Percentiles rank a stretch among this genome's conserved stretches.
phyloP scores from a whole-genome alignment of 108 stramenopile species.

The Skeletonema marinoi region DNA sequence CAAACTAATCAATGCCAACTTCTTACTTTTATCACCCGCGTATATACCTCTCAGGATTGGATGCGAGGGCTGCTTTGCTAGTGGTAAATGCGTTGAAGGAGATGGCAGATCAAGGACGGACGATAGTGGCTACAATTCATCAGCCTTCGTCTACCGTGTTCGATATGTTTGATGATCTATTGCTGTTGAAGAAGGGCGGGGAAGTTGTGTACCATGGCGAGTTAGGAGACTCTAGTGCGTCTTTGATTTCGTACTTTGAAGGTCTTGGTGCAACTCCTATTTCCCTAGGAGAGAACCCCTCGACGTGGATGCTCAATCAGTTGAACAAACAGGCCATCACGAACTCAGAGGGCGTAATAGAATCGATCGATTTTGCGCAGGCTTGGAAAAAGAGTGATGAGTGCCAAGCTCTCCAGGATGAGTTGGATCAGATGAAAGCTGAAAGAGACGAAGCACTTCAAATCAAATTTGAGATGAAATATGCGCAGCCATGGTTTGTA shows the following conservation, averaged over 20 bases:
- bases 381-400: constrained; percentile 24
- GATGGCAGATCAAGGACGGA: constrained; percentile 55
- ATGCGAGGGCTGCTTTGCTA: constrained; percentile 65
- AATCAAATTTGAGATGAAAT: constrained; percentile 23
- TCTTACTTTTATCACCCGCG: constrained; percentile 18
- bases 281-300: constrained; percentile 65
- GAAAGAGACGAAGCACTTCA: constrained; percentile 11
- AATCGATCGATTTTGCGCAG: constrained; percentile 22
- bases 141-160: constrained; percentile 63
- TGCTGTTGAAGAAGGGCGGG: constrained; percentile 65
- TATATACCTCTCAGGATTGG: constrained; percentile 60
- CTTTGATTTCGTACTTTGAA: constrained; percentile 58
- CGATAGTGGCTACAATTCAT: constrained; percentile 70
- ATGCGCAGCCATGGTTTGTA: constrained; percentile 14
- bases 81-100: constrained; percentile 51
- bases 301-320: constrained; percentile 85
- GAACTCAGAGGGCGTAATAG: constrained; percentile 26
- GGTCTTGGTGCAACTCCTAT: constrained; percentile 30
- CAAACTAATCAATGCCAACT: neutral
- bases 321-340: constrained; percentile 19
- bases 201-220: constrained; percentile 65
- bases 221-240: constrained; percentile 42
- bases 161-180: constrained; percentile 50
- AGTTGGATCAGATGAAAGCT: constrained; percentile 4
- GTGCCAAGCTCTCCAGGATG: constrained; percentile 16